A percentile compares a stretch with the other conserved stretches of the same genome.
These are phyloP conservation scores for Pezicula carpinea DNA, from an alignment of 2,329 filamentous ascomycete species.

Conservation along the genomic window DNA sequence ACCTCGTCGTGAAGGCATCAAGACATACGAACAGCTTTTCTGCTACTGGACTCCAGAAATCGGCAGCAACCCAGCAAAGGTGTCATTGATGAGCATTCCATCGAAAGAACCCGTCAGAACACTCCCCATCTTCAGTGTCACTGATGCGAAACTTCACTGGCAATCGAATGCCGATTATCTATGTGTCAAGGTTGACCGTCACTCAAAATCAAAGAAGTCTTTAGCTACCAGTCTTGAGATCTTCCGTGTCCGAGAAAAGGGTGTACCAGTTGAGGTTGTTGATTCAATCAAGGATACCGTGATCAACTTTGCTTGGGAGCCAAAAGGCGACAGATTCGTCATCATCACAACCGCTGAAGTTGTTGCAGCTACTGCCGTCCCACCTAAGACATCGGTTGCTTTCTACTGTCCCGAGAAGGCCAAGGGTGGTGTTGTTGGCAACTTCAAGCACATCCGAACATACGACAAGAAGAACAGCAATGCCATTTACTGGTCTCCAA, in stretches of 20 bases:
- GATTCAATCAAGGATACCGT: slow-evolving; percentile 98
- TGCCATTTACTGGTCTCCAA: slow-evolving; percentile 97
- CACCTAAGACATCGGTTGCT: slow-evolving; percentile 88
- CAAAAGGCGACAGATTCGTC: slow-evolving; percentile 94
- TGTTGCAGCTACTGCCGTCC: slow-evolving; percentile 69
- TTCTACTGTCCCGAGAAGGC: slow-evolving; percentile 97
- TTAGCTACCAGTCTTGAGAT: slow-evolving; percentile 96
- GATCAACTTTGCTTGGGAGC: slow-evolving; percentile 99
- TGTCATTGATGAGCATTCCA: slow-evolving; percentile 92
- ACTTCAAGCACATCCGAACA: slow-evolving; percentile 94
- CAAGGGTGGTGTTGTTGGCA: slow-evolving; percentile 76
- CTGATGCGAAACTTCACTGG: slow-evolving; percentile 97
- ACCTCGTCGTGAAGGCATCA: slow-evolving; percentile 76
- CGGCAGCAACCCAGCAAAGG: slow-evolving; percentile 95
- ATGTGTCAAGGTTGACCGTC: slow-evolving; percentile 96
- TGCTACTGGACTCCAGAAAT: slow-evolving; percentile 99
- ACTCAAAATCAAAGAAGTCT: slow-evolving; percentile 99
- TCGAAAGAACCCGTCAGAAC: slow-evolving; percentile 92
- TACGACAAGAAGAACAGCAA: slow-evolving; percentile 99
- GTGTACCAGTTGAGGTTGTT: slow-evolving; percentile 95
- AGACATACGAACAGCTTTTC: slow-evolving; percentile 91
- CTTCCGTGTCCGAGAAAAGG: slow-evolving; percentile 96
- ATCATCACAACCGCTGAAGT: slow-evolving; percentile 93
- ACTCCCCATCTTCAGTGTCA: slow-evolving; percentile 95
- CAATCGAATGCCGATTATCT: slow-evolving; percentile 91